A percentile compares a stretch with the other conserved stretches of the same genome.
phyloP scores from a whole-genome alignment of 495 filamentous ascomycete genomes.

The Penicillium egyptiacum region DNA sequence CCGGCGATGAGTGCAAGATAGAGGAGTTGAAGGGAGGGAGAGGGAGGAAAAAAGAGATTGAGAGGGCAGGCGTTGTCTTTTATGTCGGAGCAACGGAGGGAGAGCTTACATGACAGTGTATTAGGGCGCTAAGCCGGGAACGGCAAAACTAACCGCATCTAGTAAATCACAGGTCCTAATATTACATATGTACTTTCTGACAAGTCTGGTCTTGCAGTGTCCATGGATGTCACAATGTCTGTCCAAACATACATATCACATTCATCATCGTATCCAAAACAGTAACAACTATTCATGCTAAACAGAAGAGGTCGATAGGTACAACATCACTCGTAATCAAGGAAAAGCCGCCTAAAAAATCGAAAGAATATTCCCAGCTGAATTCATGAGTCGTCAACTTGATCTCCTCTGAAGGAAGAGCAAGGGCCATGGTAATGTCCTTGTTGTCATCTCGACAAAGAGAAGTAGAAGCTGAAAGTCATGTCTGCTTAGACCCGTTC shows the following conservation, averaged over 20 bases:
- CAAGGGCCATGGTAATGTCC: background rate
- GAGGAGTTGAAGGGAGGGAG: too few relatives aligned
- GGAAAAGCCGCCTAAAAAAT: background rate
- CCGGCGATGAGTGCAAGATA: too few relatives aligned
- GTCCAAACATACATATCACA: constrained; percentile 6
- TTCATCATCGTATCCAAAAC: background rate
- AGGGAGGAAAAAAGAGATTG: too few relatives aligned
- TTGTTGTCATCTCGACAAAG: background rate
- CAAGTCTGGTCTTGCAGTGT: too few relatives aligned
- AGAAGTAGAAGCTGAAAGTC: constrained; percentile 1
- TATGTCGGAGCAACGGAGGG: too few relatives aligned
- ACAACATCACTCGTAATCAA: constrained; percentile 8
- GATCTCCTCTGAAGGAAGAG: background rate
- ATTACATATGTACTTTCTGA: too few relatives aligned
- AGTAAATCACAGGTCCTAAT: too few relatives aligned
- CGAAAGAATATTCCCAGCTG: background rate
- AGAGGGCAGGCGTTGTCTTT: too few relatives aligned
- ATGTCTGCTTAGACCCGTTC: constrained; percentile 13
- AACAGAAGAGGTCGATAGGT: background rate
- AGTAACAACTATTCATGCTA: background rate
- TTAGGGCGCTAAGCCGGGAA: too few relatives aligned
- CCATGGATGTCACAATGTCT: background rate
- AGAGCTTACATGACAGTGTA: too few relatives aligned
- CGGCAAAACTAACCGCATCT: too few relatives aligned
- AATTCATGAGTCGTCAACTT: background rate